Conservation (phyloP, 495 filamentous ascomycete genomes). For the Annulohypoxylon maeteangense region DNA sequence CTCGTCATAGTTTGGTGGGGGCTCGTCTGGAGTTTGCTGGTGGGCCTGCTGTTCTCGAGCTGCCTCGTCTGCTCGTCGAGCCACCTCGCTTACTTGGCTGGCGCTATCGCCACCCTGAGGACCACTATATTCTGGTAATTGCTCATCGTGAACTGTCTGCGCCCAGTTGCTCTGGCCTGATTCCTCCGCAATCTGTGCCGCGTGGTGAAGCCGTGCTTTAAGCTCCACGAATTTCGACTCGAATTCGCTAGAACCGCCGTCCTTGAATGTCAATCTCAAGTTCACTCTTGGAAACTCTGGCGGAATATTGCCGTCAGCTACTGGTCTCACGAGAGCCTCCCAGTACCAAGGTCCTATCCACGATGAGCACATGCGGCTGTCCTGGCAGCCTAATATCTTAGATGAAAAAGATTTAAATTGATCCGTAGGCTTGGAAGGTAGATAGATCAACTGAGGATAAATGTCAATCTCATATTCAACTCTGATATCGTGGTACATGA, state of each 20-base stretch:
- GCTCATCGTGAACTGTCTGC: constrained; percentile 76
- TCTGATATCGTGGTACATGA: neutral
- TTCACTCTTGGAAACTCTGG: constrained; percentile 76
- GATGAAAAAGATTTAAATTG: constrained; percentile 87
- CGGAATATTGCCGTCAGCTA: constrained; percentile 85
- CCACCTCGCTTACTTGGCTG: constrained; percentile 34
- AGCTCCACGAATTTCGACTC: constrained; percentile 83
- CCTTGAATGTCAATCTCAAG: constrained; percentile 87
- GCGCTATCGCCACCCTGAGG: constrained; percentile 44
- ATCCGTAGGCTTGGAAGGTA: constrained; percentile 74
- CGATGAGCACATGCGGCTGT: constrained; percentile 89
- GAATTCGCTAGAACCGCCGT: constrained; percentile 94
- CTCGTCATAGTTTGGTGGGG: constrained; percentile 94
- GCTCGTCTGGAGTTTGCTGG: constrained; percentile 72
- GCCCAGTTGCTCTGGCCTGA: constrained; percentile 60
- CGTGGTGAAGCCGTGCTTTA: constrained; percentile 83
- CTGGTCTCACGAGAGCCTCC: constrained; percentile 81
- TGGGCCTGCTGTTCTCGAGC: constrained; percentile 42
- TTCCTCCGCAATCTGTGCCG: constrained; percentile 71
- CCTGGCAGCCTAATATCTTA: constrained; percentile 84
- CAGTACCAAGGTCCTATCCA: constrained; percentile 98
- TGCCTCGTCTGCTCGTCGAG: constrained; percentile 40
- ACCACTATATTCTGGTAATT: constrained; percentile 83
- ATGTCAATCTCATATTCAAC: constrained; percentile 14
- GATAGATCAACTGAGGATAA: constrained; percentile 79